A percentile compares a stretch with the other conserved stretches of the same genome.
Conservation (phyloP, 2,329 filamentous ascomycete species). For the Achaetomium macrosporum region DNA sequence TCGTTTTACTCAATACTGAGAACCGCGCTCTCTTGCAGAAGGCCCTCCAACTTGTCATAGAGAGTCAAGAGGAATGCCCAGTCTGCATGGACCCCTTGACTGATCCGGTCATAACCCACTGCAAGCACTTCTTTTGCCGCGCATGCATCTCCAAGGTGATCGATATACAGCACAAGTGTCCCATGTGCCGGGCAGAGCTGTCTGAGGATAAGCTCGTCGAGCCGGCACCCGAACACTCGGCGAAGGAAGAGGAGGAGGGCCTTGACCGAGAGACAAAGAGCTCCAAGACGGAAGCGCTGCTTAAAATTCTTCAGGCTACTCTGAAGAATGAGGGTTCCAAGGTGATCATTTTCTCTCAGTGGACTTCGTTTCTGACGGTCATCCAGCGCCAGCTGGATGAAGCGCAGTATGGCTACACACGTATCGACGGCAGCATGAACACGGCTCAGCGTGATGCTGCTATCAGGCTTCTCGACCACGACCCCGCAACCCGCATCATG, state of each 20-base stretch:
- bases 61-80: slow-evolving; percentile 75
- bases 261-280: slow-evolving; percentile 62
- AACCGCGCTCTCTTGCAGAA: slow-evolving; percentile 68
- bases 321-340: slow-evolving; percentile 59
- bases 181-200: slow-evolving; percentile 71
- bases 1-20: slow-evolving; percentile 65
- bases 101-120: slow-evolving; percentile 74
- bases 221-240: slow-evolving; percentile 52
- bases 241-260: slow-evolving; percentile 39
- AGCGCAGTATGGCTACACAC: slow-evolving; percentile 56
- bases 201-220: slow-evolving; percentile 56
- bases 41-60: slow-evolving; percentile 68
- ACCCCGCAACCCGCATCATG: slow-evolving; percentile 65
- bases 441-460: slow-evolving; percentile 64
- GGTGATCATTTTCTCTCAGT: slow-evolving; percentile 70
- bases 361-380: slow-evolving; percentile 68
- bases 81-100: slow-evolving; percentile 71
- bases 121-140: slow-evolving; percentile 73
- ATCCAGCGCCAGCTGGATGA: slow-evolving; percentile 62
- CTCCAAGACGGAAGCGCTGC: slow-evolving; percentile 75
- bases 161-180: slow-evolving; percentile 71
- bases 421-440: slow-evolving; percentile 77
- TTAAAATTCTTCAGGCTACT: slow-evolving; percentile 68
- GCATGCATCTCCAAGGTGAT: slow-evolving; percentile 71
- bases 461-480: slow-evolving; percentile 59